Evolutionary conservation across 2,329 filamentous ascomycete species (phyloP).

Genomic region (Cytospora piceae): DNA sequence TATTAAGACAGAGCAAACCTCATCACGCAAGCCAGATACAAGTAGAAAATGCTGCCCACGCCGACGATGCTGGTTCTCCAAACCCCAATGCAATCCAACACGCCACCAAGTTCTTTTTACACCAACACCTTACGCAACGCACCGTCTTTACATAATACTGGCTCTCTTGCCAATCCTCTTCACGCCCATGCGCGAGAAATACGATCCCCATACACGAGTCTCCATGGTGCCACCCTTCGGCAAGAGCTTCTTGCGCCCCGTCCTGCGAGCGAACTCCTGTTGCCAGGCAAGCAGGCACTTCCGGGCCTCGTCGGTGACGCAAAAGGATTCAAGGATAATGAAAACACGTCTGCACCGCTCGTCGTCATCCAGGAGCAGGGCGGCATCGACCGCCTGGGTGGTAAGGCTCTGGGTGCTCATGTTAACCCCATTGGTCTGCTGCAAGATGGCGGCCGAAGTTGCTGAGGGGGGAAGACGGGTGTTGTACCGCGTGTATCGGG

Average conservation of each 20-base stretch:
- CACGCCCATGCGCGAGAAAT: slow-evolving; percentile 26
- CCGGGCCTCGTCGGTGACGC: slow-evolving; percentile 52
- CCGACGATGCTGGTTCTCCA: background rate
- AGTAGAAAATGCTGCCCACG: background rate
- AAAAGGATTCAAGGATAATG: slow-evolving; percentile 49
- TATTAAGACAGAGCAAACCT: background rate
- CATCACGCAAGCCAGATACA: background rate
- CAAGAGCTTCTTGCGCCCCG: slow-evolving; percentile 44
- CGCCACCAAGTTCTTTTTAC: background rate
- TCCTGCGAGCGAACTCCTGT: slow-evolving; percentile 49
- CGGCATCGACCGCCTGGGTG: slow-evolving; percentile 22
- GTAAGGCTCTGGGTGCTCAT: background rate
- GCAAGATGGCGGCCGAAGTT: slow-evolving; percentile 30
- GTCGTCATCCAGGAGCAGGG: slow-evolving; percentile 45
- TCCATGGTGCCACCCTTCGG: slow-evolving; percentile 44
- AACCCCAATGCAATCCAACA: background rate
- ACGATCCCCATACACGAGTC: slow-evolving; percentile 25
- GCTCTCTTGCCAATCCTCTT: slow-evolving; percentile 28
- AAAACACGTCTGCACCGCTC: slow-evolving; percentile 50
- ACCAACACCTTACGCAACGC: background rate
- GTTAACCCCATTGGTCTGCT: slow-evolving; percentile 33
- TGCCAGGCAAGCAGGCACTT: slow-evolving; percentile 54
- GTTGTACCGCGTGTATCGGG: slow-evolving; percentile 31
- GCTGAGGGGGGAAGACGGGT: slow-evolving; percentile 26
- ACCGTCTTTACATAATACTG: slow-evolving; percentile 30